Conservation (phyloP, 2,329 filamentous ascomycete genomes). For the Penicillium oxalicum region DNA sequence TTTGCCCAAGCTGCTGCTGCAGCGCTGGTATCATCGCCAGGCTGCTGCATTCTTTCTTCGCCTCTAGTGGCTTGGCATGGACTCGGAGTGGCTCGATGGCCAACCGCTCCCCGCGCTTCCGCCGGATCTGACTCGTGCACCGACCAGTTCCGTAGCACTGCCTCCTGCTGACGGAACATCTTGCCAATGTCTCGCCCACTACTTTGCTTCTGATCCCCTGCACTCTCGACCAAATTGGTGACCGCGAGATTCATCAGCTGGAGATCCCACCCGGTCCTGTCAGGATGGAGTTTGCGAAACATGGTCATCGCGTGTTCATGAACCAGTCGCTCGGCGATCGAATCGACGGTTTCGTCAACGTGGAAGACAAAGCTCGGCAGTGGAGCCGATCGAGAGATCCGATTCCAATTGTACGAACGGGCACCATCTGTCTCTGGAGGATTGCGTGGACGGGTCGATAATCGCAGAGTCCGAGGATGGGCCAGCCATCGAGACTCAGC, state of each 20-base stretch:
- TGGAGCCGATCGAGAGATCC: constrained; percentile 68
- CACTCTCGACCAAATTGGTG: constrained; percentile 68
- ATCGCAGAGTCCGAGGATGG: constrained; percentile 70
- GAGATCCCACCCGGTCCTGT: constrained; percentile 67
- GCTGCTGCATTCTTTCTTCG: constrained; percentile 4
- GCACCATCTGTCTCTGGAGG: constrained; percentile 49
- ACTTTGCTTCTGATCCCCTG: constrained; percentile 47
- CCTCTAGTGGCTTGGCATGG: not conserved
- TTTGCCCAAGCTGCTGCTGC: too few species aligned
- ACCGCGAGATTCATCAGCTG: constrained; percentile 82
- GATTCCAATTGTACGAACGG: constrained; percentile 55
- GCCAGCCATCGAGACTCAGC: constrained; percentile 61
- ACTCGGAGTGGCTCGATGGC: not conserved
- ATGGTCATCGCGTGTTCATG: constrained; percentile 62
- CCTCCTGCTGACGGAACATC: constrained; percentile 76
- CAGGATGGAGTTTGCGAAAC: constrained; percentile 67
- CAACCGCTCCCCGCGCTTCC: not conserved
- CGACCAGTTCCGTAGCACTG: constrained; percentile 61
- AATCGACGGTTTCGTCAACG: constrained; percentile 52
- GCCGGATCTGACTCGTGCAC: constrained; percentile 31
- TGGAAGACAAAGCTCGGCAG: constrained; percentile 70
- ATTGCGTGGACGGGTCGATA: constrained; percentile 65
- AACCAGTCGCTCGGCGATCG: constrained; percentile 63
- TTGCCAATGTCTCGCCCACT: constrained; percentile 69
- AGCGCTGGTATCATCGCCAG: not conserved